phyloP scores from a whole-genome alignment of 2,329 filamentous ascomycete species.

The Knufia petricola region DNA sequence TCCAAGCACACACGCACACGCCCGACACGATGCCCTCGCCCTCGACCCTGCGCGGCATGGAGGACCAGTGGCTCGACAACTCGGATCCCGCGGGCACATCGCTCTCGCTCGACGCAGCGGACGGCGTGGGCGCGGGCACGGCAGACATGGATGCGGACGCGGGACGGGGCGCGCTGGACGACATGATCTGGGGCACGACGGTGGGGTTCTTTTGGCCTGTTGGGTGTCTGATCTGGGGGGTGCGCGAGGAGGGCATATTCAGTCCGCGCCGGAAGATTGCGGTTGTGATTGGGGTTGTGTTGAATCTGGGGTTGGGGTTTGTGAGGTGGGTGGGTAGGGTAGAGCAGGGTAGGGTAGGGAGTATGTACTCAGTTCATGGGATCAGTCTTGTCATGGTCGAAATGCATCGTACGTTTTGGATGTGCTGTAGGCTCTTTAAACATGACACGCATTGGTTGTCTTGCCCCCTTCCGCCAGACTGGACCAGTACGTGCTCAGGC shows the following conservation, averaged over 20 bases:
- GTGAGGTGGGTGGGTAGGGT: slow-evolving; percentile 45
- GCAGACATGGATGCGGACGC: slow-evolving; percentile 28
- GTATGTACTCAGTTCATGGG: too few relatives aligned
- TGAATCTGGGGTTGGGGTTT: slow-evolving; percentile 69
- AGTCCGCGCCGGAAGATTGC: slow-evolving; percentile 75
- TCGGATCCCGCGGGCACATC: slow-evolving; percentile 30
- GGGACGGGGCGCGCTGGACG: slow-evolving; percentile 59
- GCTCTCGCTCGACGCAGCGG: slow-evolving; percentile 28
- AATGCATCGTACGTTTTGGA: too few relatives aligned
- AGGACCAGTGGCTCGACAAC: slow-evolving; percentile 85
- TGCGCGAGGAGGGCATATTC: slow-evolving; percentile 81
- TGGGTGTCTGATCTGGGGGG: slow-evolving; percentile 73
- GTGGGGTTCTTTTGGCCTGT: slow-evolving; percentile 94
- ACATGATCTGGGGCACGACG: slow-evolving; percentile 77
- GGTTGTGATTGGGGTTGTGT: slow-evolving; percentile 70
- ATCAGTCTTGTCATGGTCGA: too few relatives aligned
- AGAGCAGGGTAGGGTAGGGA: too few relatives aligned
- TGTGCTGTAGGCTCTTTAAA: too few relatives aligned
- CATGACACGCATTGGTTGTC: too few relatives aligned
- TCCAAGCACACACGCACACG: slow-evolving; percentile 72
- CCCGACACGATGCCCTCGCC: slow-evolving; percentile 82
- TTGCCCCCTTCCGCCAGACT: too few relatives aligned
- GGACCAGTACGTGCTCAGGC: too few relatives aligned
- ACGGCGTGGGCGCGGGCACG: slow-evolving; percentile 26
- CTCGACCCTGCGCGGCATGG: slow-evolving; percentile 63